Evolutionary conservation across 2,329 filamentous ascomycete species (phyloP), one percentile per base, ranked within the genome.

Genomic region (Claviceps arundinis): DNA sequence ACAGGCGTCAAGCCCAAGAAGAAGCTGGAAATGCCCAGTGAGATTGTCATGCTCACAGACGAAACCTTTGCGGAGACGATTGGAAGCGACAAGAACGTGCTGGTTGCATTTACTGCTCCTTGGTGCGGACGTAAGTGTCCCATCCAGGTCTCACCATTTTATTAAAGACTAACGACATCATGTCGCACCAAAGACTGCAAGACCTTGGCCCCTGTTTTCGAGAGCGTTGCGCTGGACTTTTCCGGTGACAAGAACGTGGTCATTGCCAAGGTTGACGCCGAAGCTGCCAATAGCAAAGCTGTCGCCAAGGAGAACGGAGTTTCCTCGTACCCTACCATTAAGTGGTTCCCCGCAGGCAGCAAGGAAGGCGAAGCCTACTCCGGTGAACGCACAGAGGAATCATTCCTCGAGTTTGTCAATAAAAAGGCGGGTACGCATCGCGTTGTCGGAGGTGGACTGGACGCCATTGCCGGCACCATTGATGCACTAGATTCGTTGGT

Each of bases 21-120:
- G 74, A 85, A 86, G 74, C 78, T 77, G 60, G 81, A 81, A 67
- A 71, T 83, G 61, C 81, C 85, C 17, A 94, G 86, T 69, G 72
- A 81, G 55, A 85, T 98, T 9, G 78, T 82, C 62, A 84, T 87
- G 72, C 76, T 98, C 68, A 89, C 79, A 49, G 89, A 97, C 64
- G 69, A 76, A 60, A 81, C 80, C 54, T 97, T 97, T 72, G 80
- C 82, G 69, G 73, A 83, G 65, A 74, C 79, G 54, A 75, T 96
- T 72, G 91, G 91, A 57, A 76, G 82, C 50, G 87, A 95, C 57
- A 89, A 95, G 78, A 77, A 94, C 69, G 88, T 95, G 19, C 70
- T 98, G 52, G 90, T 98, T 66, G 90, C 94, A 46, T 98, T 98
- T 70, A 98, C 94, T 60, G 91, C 93, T 50, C 90, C 93, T 50